Evolutionary conservation across 257 asterid species (phyloP).

Genomic region (Salvia rosmarinus): DNA sequence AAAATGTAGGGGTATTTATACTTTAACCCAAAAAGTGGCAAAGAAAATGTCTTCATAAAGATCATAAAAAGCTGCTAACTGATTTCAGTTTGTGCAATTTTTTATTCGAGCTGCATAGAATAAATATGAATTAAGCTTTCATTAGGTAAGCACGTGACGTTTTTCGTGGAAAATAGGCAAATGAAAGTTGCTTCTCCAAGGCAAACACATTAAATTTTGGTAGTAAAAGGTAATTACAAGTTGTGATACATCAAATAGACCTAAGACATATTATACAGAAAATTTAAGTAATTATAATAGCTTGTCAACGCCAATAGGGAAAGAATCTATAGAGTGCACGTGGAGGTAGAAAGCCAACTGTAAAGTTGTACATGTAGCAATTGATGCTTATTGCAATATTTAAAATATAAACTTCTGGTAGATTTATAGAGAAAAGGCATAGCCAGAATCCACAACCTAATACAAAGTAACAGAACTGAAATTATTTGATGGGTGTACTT

Average conservation of each 20-base stretch:
- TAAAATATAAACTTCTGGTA: not conserved
- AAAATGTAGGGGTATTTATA: too few species aligned
- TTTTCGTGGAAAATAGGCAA: not conserved
- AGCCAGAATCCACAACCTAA: slow-evolving; percentile 1
- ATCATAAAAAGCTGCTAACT: not conserved
- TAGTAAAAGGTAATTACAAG: not conserved
- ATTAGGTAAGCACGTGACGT: not conserved
- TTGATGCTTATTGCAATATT: slow-evolving; percentile 4
- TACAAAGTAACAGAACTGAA: slow-evolving; percentile 27
- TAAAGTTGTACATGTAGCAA: slow-evolving; percentile 10
- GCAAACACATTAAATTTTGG: slow-evolving; percentile 1
- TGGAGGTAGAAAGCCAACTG: not conserved
- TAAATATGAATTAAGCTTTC: not conserved
- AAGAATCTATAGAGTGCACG: slow-evolving; percentile 6
- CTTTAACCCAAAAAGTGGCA: too few species aligned
- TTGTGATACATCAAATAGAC: not conserved
- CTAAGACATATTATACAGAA: slow-evolving; percentile 4
- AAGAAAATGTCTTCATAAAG: not conserved
- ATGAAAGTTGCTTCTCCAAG: not conserved
- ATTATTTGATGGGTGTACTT: slow-evolving; percentile 42
- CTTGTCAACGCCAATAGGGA: slow-evolving; percentile 11
- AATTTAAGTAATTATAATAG: not conserved
- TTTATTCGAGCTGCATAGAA: not conserved
- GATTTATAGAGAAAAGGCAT: not conserved
- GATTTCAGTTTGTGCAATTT: not conserved